Evolutionary conservation across 1,284 basidiomycete genomes (phyloP), one percentile per base, ranked within the genome.

Genomic region (Fomitopsis betulina): DNA sequence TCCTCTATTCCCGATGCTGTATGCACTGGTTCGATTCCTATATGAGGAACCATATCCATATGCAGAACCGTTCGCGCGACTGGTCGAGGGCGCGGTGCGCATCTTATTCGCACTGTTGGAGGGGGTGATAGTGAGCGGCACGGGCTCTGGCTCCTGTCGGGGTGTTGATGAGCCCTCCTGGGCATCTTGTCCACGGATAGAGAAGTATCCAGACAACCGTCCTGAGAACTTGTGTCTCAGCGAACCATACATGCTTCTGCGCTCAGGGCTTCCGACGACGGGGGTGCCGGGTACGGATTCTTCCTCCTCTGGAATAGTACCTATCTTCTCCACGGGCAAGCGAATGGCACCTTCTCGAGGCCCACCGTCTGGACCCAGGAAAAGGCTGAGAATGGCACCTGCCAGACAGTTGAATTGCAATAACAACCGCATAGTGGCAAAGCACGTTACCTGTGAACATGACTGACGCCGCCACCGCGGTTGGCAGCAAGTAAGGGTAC

Each of bases 401-500:
- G 72, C 40, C 2, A 8, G 5, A 32, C 21, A 30, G 57, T 32
- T 8, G 13, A 61, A 61, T n/a, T 17, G n/a, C 47, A 43, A 56
- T 8, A 33, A 42, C 17, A 21, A 27, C 21, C 38, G 25, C n/a
- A 27, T 60, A 42, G 54, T 52, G 17, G 39, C 19, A 55, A 38
- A 37, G 12, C 30, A 37, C 38, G 77, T 66, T 61, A 85, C 91
- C 90, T 47, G 78, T 81, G 53, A 94, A 76, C 32, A 93, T 92
- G 40, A 92, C 76, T 13, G 80, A 79, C 4, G 88, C 81, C 27
- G 92, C 94, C 27, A 96, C 75, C n/a, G 82, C 73, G 65, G 93
- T 95, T 0, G 96, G 96, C 3, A 99, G 79, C 37, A 98, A 79
- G 72, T 99, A 99, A 0, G 97, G 97, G 69, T 93, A 95, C 10